Percentiles rank a stretch among this genome's conserved stretches.
These are phyloP conservation scores for Phytophthora colocasiae DNA, from an alignment of 352 stramenopile genomes.

Conservation along the genomic window DNA sequence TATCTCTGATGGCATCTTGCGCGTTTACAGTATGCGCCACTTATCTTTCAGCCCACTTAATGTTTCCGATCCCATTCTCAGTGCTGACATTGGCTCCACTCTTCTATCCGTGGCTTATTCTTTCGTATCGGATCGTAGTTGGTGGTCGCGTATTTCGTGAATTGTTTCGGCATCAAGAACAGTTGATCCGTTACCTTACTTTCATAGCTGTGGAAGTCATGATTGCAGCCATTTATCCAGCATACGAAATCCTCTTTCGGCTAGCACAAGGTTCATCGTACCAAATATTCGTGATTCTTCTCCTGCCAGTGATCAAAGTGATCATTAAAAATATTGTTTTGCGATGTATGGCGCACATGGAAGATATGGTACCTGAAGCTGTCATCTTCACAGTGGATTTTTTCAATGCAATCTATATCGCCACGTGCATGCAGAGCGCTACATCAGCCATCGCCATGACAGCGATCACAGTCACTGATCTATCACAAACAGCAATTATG, in stretches of 20 bases:
- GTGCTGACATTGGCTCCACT: slow-evolving; percentile 15
- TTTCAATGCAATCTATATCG: slow-evolving; percentile 37
- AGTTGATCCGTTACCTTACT: slow-evolving; percentile 12
- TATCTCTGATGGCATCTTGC: slow-evolving; percentile 2
- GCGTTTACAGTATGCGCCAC: slow-evolving; percentile 3
- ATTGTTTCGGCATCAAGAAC: slow-evolving; percentile 12
- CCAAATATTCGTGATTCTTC: slow-evolving; percentile 17
- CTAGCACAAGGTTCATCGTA: slow-evolving; percentile 10
- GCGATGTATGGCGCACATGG: slow-evolving; percentile 7
- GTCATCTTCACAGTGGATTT: slow-evolving; percentile 37
- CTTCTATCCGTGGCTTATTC: slow-evolving; percentile 23
- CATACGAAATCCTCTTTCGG: slow-evolving; percentile 28
- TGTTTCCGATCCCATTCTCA: slow-evolving; percentile 32
- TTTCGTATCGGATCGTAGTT: slow-evolving; percentile 22
- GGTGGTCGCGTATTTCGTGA: slow-evolving; percentile 7
- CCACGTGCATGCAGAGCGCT: slow-evolving; percentile 31
- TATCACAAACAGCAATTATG: slow-evolving; percentile 24
- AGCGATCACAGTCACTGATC: slow-evolving; percentile 21
- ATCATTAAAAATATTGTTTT: slow-evolving; percentile 33
- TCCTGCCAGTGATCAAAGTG: slow-evolving; percentile 39
- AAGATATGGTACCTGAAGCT: slow-evolving; percentile 28
- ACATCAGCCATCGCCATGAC: slow-evolving; percentile 11
- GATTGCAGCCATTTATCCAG: slow-evolving; percentile 24
- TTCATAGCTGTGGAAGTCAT: slow-evolving; percentile 17
- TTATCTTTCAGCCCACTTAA: slow-evolving; percentile 4